These are phyloP conservation scores for Amphichorda felina DNA, from an alignment of 2,329 filamentous ascomycete species.

Conservation along the genomic window DNA sequence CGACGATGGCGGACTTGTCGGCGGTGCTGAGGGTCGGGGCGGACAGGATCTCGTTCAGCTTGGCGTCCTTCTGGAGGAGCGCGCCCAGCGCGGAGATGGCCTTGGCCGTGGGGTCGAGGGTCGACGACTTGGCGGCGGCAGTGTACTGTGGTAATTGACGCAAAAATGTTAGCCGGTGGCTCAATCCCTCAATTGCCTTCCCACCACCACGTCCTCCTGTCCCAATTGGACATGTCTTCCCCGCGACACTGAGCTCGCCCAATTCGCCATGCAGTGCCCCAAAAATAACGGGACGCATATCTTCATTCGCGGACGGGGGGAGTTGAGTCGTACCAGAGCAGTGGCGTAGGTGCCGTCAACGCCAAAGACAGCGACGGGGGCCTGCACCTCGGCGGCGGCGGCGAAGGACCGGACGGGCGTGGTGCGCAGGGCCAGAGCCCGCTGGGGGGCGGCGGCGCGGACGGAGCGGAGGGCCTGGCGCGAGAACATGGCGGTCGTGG, in stretches of 20 bases:
- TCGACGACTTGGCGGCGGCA: conserved; percentile 76
- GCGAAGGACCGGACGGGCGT: conserved; percentile 70
- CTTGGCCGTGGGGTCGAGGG: conserved; percentile 76
- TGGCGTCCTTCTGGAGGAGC: conserved; percentile 70
- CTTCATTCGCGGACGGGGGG: not conserved
- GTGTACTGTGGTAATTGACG: conserved; percentile 65
- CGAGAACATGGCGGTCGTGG: conserved; percentile 37
- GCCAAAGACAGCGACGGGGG: conserved; percentile 85
- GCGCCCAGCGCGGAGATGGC: conserved; percentile 60
- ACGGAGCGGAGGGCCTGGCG: conserved; percentile 46
- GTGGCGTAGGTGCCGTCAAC: conserved; percentile 97
- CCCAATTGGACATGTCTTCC: too few species aligned
- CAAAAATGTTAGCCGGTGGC: not conserved
- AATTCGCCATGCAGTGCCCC: too few species aligned
- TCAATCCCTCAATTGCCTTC: not conserved
- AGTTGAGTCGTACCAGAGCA: conserved; percentile 67
- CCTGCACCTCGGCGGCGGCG: conserved; percentile 67
- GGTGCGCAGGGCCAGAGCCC: conserved; percentile 25
- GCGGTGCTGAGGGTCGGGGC: conserved; percentile 65
- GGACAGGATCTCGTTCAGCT: conserved; percentile 63
- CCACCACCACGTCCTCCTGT: too few species aligned
- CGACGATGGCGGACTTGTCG: conserved; percentile 80
- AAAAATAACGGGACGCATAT: too few species aligned
- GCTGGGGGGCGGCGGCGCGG: conserved; percentile 48
- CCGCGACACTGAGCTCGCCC: not conserved